phyloP scores from a whole-genome alignment of 768 basidiomycete genomes.

The Phaeotremella fagi region DNA sequence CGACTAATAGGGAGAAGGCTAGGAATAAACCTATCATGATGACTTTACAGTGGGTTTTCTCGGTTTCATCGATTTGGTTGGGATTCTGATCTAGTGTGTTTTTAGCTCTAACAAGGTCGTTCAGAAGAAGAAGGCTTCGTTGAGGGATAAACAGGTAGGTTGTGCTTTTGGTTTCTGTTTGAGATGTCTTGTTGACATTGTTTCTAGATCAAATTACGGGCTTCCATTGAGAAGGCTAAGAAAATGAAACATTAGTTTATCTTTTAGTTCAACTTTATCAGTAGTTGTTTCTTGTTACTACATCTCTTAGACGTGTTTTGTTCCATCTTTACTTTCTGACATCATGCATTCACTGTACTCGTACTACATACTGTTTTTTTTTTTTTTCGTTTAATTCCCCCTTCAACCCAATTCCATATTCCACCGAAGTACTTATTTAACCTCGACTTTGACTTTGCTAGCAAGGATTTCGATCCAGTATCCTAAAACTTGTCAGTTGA shows the following conservation, averaged over 20 bases:
- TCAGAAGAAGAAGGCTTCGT: conserved; percentile 49
- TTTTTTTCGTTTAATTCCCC: too few species aligned
- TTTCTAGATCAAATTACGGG: conserved; percentile 35
- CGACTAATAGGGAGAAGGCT: conserved; percentile 86
- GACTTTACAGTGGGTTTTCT: conserved; percentile 41
- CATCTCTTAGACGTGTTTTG: too few species aligned
- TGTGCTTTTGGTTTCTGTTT: background rate
- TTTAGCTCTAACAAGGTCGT: conserved; percentile 45
- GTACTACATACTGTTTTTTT: too few species aligned
- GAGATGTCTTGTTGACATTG: background rate
- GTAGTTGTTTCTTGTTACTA: too few species aligned
- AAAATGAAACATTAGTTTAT: conserved; percentile 38
- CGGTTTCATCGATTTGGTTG: background rate
- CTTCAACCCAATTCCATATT: too few species aligned
- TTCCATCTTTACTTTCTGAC: too few species aligned
- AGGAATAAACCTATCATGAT: conserved; percentile 90
- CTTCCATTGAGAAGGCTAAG: conserved; percentile 45
- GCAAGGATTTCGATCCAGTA: conserved; percentile 48
- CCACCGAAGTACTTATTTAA: too few species aligned
- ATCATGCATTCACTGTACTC: too few species aligned
- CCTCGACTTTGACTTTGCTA: conserved; percentile 7
- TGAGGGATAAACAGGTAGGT: conserved; percentile 47
- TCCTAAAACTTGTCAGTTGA: conserved; percentile 8
- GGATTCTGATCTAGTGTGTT: background rate
- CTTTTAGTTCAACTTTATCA: too few species aligned